Evolutionary conservation across 2,329 filamentous ascomycete genomes (phyloP), one percentile per base, ranked within the genome.

Genomic region (Xylariaceae sp.): DNA sequence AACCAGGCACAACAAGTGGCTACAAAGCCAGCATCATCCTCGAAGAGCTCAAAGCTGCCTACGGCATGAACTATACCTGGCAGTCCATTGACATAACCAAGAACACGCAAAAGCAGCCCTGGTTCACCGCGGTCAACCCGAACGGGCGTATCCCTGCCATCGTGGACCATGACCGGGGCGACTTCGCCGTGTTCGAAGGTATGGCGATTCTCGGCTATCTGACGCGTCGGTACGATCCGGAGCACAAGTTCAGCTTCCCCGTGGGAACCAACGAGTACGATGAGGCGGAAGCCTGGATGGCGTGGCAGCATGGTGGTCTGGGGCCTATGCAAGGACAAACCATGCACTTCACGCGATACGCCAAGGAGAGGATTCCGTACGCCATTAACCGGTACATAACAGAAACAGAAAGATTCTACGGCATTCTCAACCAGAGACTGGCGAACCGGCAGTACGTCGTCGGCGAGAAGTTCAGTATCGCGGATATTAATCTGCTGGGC

Each of bases 301-400:
- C 81, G 45, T 88, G 84, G 83, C 86, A 91, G 75, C 89, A 90
- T 68, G 87, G 86, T n/a, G 88, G 88, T 1, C 68, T 90, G 2
- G 88, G 88, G 0, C 88, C 88, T 2, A 82, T 82, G 78, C 88
- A 91, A 73, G 88, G 85, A 18, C 88, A 92, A 71, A 85, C 87
- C 60, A 87, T 88, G 72, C 88, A 92, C 75, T 92, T 92, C 76
- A 72, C 78, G 56, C 80, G 83, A 44, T 86, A 87, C 67, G 83
- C 87, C 3, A 83, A 86, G 48, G 86, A 90, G 68, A 82, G 81
- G 69, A 87, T 90, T 67, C 79, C 85, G 53, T 92, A 91, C 72
- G 85, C 80, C 53, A 81, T 88, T 11, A 86, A 88, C 69, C 83
- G 89, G 47, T 93, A 92, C 73, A 78, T 87, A 56, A 90, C 88